Evolutionary conservation across 495 filamentous ascomycete genomes (phyloP).

Genomic region (Xylaria grammica): DNA sequence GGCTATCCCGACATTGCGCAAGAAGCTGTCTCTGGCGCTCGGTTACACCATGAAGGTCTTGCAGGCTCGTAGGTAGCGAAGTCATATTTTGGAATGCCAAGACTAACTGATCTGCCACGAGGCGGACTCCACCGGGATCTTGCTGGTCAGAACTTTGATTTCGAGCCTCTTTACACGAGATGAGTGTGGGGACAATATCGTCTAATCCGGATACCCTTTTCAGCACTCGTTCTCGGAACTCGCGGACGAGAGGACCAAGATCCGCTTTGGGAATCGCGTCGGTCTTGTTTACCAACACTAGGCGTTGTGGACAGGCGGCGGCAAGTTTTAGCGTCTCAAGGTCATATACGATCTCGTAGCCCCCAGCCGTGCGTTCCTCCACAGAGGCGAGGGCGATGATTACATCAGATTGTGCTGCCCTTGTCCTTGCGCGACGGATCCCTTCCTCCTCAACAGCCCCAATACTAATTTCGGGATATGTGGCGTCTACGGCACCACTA

Average conservation of each 20-base stretch:
- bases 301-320: conserved; percentile 60
- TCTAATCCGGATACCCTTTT: conserved; percentile 36
- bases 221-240: conserved; percentile 43
- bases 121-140: conserved; percentile 71
- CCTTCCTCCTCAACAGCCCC: conserved; percentile 87
- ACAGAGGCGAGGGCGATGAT: conserved; percentile 80
- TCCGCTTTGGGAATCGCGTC: conserved; percentile 57
- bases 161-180: conserved; percentile 39
- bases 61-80: conserved; percentile 59
- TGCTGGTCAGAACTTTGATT: conserved; percentile 41
- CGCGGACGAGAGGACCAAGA: conserved; percentile 33
- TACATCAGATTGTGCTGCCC: conserved; percentile 83
- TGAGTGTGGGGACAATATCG: conserved; percentile 27
- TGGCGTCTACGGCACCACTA: conserved; percentile 24
- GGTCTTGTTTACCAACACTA: conserved; percentile 84
- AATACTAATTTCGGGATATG: conserved; percentile 44
- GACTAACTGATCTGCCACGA: conserved; percentile 69
- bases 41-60: conserved; percentile 87
- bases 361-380: conserved; percentile 50
- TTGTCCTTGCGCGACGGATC: conserved; percentile 81
- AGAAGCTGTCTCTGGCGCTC: conserved; percentile 87
- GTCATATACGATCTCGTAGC: conserved; percentile 52
- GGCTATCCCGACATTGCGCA: conserved; percentile 67
- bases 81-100: conserved; percentile 76
- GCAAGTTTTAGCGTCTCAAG: conserved; percentile 52